Evolutionary conservation across 208 protist species (phyloP).

Genomic region (Leishmania aethiopica): DNA sequence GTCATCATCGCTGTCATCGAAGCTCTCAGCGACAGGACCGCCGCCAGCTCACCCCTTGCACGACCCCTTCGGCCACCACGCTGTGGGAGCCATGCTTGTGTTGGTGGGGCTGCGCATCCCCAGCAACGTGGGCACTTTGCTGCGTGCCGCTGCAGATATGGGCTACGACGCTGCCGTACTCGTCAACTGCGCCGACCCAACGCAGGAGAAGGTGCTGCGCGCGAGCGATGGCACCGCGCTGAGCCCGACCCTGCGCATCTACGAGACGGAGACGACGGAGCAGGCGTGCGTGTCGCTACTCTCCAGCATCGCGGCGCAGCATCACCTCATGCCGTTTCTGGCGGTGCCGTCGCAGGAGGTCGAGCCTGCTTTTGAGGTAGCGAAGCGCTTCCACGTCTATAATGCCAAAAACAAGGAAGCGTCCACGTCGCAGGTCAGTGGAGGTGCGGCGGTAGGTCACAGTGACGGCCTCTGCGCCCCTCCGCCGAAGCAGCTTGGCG

Average conservation of each 20-base stretch:
- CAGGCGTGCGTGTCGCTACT: conserved; percentile 58
- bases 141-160: conserved; percentile 76
- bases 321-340: conserved; percentile 71
- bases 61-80: conserved; percentile 7
- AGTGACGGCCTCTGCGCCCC: conserved; percentile 2
- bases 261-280: conserved; percentile 20
- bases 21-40: neutral
- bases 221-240: conserved; percentile 77
- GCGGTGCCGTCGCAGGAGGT: conserved; percentile 79
- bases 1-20: neutral
- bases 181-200: conserved; percentile 70
- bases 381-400: conserved; percentile 60
- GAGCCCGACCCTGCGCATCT: conserved; percentile 42
- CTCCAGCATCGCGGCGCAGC: conserved; percentile 54
- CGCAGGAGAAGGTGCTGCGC: conserved; percentile 87
- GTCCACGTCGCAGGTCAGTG: neutral
- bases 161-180: conserved; percentile 76
- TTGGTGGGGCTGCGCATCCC: conserved; percentile 84
- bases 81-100: conserved; percentile 64
- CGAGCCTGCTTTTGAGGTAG: conserved; percentile 67
- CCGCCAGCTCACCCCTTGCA: conserved; percentile 2
- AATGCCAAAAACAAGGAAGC: conserved; percentile 27
- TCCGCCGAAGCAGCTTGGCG: conserved; percentile 34
- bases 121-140: conserved; percentile 78
- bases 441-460: neutral